Conservation (phyloP, 441 rosid species). For the Arabidopsis hybrid region DNA sequence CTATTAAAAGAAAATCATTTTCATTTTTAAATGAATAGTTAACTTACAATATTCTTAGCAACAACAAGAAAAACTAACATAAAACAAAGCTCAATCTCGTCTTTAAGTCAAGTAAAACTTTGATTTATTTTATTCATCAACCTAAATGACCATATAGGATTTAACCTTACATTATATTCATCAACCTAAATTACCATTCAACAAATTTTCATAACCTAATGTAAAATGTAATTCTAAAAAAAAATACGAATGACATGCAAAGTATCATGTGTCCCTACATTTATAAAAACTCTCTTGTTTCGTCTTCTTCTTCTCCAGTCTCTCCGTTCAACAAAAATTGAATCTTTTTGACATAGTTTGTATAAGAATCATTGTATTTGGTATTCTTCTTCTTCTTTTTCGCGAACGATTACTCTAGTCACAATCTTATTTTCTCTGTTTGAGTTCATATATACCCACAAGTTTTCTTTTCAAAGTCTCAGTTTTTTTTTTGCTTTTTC, state of each 20-base stretch:
- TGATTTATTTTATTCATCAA: too few species aligned
- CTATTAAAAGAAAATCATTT: too few species aligned
- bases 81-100: too few species aligned
- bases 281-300: neutral
- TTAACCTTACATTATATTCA: too few species aligned
- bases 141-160: too few species aligned
- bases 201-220: neutral
- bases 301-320: neutral
- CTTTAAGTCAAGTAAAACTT: too few species aligned
- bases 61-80: too few species aligned
- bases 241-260: neutral
- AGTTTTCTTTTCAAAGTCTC: neutral
- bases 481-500: neutral
- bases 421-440: conserved; percentile 3
- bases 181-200: neutral
- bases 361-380: neutral
- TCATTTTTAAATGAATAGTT: too few species aligned
- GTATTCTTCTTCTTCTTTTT: neutral
- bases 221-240: neutral
- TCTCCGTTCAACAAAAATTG: neutral
- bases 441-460: neutral
- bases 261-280: neutral
- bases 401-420: neutral
- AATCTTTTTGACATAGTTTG: neutral
- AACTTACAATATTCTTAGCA: too few species aligned